Conservation (phyloP, 768 basidiomycete species). For the Tubosaeta sp. region DNA sequence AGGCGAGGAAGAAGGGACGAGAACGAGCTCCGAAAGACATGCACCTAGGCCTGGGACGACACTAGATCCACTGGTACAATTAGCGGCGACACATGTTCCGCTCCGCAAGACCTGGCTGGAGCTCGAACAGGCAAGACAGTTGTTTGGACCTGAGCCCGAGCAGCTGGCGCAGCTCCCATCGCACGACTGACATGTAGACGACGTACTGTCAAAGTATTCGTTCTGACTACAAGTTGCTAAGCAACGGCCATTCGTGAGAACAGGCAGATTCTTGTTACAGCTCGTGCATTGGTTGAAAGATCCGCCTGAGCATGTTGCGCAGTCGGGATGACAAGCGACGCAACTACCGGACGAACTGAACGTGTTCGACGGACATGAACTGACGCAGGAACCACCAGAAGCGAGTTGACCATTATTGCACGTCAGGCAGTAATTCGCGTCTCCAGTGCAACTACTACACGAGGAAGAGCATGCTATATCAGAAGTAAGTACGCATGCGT, state of each 20-base stretch:
- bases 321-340: conserved; percentile 80
- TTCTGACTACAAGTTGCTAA: conserved; percentile 69
- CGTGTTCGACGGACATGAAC: conserved; percentile 68
- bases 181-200: conserved; percentile 64
- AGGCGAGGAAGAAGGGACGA: conserved; percentile 41
- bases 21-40: conserved; percentile 74
- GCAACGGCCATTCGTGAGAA: conserved; percentile 72
- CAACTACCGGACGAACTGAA: conserved; percentile 67
- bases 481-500: conserved; percentile 7
- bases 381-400: conserved; percentile 67
- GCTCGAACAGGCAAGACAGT: conserved; percentile 72
- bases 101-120: conserved; percentile 54
- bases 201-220: conserved; percentile 68
- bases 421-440: conserved; percentile 66
- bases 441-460: conserved; percentile 68
- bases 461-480: conserved; percentile 61
- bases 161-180: conserved; percentile 79
- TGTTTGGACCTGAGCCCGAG: conserved; percentile 58
- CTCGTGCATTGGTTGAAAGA: conserved; percentile 76
- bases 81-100: conserved; percentile 62
- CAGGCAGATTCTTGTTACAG: conserved; percentile 64
- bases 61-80: conserved; percentile 50
- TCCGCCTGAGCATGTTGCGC: conserved; percentile 74
- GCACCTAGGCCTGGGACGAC: conserved; percentile 70
- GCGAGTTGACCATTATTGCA: conserved; percentile 67